Evolutionary conservation across 2,329 filamentous ascomycete species (phyloP), one percentile per base, ranked within the genome.

Genomic region (Aspergillus sergii): DNA sequence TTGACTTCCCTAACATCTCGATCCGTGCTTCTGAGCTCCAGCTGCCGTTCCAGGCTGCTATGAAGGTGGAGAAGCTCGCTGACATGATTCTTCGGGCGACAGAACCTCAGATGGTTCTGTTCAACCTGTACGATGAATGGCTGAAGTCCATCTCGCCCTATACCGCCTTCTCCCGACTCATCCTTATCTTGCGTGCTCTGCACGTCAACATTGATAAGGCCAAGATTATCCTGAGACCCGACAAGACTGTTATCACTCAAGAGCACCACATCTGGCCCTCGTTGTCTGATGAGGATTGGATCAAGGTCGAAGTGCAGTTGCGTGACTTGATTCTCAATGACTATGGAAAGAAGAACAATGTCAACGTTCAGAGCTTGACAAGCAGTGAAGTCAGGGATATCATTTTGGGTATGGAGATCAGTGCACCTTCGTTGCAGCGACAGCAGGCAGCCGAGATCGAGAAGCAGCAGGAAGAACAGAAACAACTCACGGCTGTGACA

Each of bases 331-430:
- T 99, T 72, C 77, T 99, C 70, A 97, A 98, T 70, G 95, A 99
- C 76, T 99, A 99, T 76, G 95, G 95, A 75, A 99, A 98, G 87
- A 99, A 99, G 87, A 99, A 99, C 84, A 99, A 98, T 71, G 95
- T 99, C 83, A 99, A 99, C 72, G 94, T 95, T 14, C 96, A 96
- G 19, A 97, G 93, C 77, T 85, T 99, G 80, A 99, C 95, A 1
- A 97, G 89, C 76, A 97, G 92, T 72, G 95, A 99, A 87, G 95
- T 99, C 57, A 90, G 95, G 72, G 95, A 99, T 75, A 98, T 99
- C 73, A 99, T 99, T 72, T 82, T 99, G 67, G 95, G 95, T 86
- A 99, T 99, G 96, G 96, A 99, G 78, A 99, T 99, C 63, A 97
- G 93, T 64, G 96, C 95, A 32, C 95, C 95, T 28, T 98, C 94